phyloP scores from a whole-genome alignment of 257 asterid species.

The Solanum gracilifrons region DNA sequence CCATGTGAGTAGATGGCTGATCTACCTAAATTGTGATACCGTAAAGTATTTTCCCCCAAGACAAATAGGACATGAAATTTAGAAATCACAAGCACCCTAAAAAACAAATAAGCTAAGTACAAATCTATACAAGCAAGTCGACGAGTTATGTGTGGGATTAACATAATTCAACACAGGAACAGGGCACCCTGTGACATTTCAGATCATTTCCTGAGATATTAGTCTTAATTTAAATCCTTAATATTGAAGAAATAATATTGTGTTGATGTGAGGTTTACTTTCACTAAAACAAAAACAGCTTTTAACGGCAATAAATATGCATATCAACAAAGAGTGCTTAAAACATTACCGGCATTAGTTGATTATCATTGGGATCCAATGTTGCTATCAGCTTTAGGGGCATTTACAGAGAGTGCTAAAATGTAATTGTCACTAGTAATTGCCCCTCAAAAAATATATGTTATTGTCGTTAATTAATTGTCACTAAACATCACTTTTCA shows the following conservation, averaged over 20 bases:
- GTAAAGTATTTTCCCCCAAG: not conserved
- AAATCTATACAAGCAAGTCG: not conserved
- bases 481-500: too few species aligned
- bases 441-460: too few species aligned
- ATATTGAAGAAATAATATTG: not conserved
- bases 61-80: not conserved
- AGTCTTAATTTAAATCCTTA: not conserved
- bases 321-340: too few species aligned
- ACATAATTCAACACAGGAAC: not conserved
- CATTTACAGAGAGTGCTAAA: too few species aligned
- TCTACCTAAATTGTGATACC: not conserved
- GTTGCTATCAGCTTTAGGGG: too few species aligned
- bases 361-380: too few species aligned
- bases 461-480: too few species aligned
- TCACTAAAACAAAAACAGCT: too few species aligned
- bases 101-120: not conserved
- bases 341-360: too few species aligned
- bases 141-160: not conserved
- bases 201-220: not conserved
- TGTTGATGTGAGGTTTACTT: not conserved
- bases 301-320: too few species aligned
- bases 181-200: not conserved
- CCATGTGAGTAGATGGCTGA: not conserved
- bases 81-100: not conserved
- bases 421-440: too few species aligned